These are phyloP conservation scores for Trichoderma koningiopsis DNA, from an alignment of 2,329 filamentous ascomycete genomes.

Conservation along the genomic window DNA sequence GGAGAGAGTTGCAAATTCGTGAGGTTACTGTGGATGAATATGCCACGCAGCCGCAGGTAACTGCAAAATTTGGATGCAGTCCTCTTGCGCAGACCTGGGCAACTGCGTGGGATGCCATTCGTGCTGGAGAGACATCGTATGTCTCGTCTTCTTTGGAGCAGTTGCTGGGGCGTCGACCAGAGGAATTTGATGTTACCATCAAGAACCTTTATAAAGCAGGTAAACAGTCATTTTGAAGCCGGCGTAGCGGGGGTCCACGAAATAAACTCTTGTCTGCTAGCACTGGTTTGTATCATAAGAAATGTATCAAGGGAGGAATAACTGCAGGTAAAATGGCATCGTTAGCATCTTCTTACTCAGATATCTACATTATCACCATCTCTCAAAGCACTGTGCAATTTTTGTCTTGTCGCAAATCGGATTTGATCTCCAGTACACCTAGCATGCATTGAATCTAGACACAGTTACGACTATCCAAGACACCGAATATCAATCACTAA, in stretches of 20 bases:
- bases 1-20: background rate
- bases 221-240: background rate
- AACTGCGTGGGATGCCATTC: constrained; percentile 19
- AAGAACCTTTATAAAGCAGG: background rate
- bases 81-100: constrained; percentile 10
- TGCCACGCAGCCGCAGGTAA: background rate
- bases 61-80: background rate
- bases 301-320: background rate
- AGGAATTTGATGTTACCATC: constrained; percentile 10
- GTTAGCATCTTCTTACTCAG: background rate
- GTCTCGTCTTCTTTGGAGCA: constrained; percentile 11
- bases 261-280: background rate
- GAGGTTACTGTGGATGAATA: constrained; percentile 12
- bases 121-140: background rate
- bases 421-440: constrained; percentile 20
- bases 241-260: background rate
- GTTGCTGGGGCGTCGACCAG: constrained; percentile 3
- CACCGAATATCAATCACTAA: background rate
- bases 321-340: background rate
- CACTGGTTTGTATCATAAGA: background rate
- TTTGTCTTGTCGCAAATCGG: background rate
- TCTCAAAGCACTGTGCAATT: background rate
- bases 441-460: constrained; percentile 19
- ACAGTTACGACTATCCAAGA: constrained; percentile 1
- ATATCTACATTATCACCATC: background rate